Percentiles rank a stretch among this genome's conserved stretches.
phyloP scores from a whole-genome alignment of 441 rosid genomes.

The Populus tomentosa region DNA sequence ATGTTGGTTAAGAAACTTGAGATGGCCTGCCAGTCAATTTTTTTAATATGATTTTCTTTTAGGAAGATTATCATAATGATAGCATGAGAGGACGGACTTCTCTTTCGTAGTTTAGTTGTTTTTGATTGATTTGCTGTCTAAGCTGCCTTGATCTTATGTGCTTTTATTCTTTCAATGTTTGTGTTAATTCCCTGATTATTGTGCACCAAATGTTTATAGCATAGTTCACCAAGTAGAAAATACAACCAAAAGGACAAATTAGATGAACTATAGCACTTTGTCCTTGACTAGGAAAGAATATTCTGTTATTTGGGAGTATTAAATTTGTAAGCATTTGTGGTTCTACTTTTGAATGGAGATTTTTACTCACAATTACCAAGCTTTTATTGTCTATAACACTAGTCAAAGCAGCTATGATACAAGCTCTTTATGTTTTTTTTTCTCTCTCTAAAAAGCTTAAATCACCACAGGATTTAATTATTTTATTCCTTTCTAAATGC shows the following conservation, averaged over 20 bases:
- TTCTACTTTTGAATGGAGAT: neutral
- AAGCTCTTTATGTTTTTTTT: neutral
- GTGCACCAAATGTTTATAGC: neutral
- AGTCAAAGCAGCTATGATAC: neutral
- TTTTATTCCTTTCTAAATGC: neutral
- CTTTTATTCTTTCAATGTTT: neutral
- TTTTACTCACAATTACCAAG: neutral
- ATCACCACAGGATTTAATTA: neutral
- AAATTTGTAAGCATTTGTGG: slow-evolving; percentile 1
- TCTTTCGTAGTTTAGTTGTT: neutral
- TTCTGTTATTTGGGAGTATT: slow-evolving; percentile 6
- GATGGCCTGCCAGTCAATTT: neutral
- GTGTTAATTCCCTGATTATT: neutral
- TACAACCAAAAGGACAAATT: slow-evolving; percentile 22
- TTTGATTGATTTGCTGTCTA: neutral
- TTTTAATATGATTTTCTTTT: neutral
- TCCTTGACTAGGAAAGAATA: slow-evolving; percentile 26
- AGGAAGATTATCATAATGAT: neutral
- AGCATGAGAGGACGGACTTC: neutral
- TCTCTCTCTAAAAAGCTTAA: neutral
- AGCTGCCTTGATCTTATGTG: neutral
- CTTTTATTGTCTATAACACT: neutral
- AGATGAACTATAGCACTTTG: slow-evolving; percentile 18
- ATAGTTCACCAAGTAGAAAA: neutral
- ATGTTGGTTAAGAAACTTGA: neutral